A percentile compares a stretch with the other conserved stretches of the same genome.
Conservation (phyloP, 2,329 filamentous ascomycete species). For the Fusarium veterinarium region DNA sequence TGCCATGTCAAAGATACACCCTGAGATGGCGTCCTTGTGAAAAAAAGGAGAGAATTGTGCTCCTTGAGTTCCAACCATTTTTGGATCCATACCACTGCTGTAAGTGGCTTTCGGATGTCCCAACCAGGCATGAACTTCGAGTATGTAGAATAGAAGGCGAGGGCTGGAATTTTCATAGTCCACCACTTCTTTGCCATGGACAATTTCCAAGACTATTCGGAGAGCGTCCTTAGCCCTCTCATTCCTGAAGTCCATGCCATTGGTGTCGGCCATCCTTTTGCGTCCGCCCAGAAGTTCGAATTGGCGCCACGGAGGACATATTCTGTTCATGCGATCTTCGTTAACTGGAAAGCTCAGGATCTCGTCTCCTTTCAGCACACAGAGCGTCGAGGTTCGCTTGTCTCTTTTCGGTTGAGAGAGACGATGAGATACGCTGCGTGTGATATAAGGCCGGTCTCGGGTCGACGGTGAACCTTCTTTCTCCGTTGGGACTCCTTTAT, state of each 20-base stretch:
- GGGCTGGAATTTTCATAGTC: background rate
- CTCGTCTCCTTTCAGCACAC: background rate
- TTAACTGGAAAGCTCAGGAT: background rate
- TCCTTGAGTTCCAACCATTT: background rate
- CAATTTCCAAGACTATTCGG: conserved; percentile 3
- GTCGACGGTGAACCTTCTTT: background rate
- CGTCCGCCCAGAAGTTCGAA: background rate
- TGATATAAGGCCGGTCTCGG: background rate
- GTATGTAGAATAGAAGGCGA: conserved; percentile 27
- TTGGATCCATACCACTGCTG: background rate
- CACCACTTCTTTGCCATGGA: background rate
- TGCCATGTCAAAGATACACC: background rate
- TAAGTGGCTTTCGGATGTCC: background rate
- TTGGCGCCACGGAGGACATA: conserved; percentile 1
- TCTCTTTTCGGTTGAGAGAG: background rate
- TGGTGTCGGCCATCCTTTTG: background rate
- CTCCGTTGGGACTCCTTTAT: background rate
- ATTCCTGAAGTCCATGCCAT: background rate
- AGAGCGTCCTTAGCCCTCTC: conserved; percentile 6
- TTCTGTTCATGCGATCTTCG: background rate
- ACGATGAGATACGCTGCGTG: background rate
- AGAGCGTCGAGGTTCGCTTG: background rate
- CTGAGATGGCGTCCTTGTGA: background rate
- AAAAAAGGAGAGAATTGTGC: conserved; percentile 1
- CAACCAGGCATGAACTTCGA: conserved; percentile 18